phyloP scores from a whole-genome alignment of 192 early-diverging fungal species.

The Dimargaris verticillata region DNA sequence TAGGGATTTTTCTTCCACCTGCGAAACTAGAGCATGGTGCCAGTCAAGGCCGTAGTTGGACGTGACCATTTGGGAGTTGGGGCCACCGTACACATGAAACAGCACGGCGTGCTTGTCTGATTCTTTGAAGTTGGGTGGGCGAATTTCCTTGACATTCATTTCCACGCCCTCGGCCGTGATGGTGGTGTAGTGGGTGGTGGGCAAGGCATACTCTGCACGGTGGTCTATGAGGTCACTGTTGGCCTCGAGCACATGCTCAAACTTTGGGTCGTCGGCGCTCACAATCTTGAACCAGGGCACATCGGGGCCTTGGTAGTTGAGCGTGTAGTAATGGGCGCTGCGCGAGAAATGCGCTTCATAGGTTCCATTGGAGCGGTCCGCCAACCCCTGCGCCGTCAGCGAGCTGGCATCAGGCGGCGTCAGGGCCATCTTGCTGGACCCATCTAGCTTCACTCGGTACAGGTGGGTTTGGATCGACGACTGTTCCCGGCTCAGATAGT shows the following conservation, averaged over 20 bases:
- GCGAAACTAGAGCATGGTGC: conserved; percentile 45
- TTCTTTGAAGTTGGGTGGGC: conserved; percentile 63
- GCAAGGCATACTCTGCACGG: conserved; percentile 39
- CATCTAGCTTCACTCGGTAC: conserved; percentile 27
- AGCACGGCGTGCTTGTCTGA: conserved; percentile 67
- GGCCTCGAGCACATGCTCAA: conserved; percentile 35
- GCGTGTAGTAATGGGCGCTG: conserved; percentile 46
- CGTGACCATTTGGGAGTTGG: conserved; percentile 66
- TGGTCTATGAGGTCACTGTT: conserved; percentile 31
- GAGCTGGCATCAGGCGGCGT: conserved; percentile 19
- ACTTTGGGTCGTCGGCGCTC: conserved; percentile 30
- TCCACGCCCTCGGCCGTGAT: conserved; percentile 30
- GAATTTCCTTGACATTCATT: conserved; percentile 65
- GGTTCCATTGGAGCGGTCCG: conserved; percentile 19
- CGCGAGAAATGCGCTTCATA: conserved; percentile 62
- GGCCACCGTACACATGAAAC: conserved; percentile 81
- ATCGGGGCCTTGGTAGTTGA: conserved; percentile 71
- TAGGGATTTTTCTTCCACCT: conserved; percentile 31
- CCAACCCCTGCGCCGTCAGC: conserved; percentile 13
- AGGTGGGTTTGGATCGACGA: conserved; percentile 21
- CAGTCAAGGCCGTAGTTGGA: conserved; percentile 51
- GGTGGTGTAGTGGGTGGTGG: conserved; percentile 28
- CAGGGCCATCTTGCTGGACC: conserved; percentile 14
- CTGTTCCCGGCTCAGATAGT: conserved; percentile 24
- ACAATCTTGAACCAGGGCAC: conserved; percentile 60